Percentiles rank a stretch among this genome's conserved stretches.
phyloP scores from a whole-genome alignment of 805 yeast genomes.

The Brettanomyces custersianus region DNA sequence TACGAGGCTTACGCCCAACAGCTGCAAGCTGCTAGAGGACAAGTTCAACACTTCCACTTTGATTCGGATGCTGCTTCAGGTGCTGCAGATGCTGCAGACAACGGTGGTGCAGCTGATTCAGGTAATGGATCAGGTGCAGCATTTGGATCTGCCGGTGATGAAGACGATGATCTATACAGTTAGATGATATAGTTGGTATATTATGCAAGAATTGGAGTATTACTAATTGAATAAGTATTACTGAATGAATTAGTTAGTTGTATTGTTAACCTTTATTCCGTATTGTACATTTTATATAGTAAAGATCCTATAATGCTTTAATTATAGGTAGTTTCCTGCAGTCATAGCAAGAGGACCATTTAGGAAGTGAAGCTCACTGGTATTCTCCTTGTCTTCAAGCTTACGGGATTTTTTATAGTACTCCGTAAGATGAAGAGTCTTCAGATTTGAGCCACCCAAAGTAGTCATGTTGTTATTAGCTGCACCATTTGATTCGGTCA shows the following conservation, averaged over 20 bases:
- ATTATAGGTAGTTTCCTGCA: no score
- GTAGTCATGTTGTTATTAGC: background rate
- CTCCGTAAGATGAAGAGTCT: slow-evolving; percentile 1
- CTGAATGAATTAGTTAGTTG: background rate
- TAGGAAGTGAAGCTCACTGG: background rate
- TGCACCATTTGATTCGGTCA: background rate
- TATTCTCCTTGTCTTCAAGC: no score
- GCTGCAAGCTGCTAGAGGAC: slow-evolving; percentile 93
- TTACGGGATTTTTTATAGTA: background rate
- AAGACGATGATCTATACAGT: slow-evolving; percentile 37
- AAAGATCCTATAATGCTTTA: no score
- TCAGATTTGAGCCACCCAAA: background rate
- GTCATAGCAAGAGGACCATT: no score
- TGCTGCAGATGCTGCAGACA: slow-evolving; percentile 17
- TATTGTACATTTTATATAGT: no score
- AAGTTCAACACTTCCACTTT: slow-evolving; percentile 82
- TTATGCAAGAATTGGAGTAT: slow-evolving; percentile 5
- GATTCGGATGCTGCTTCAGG: slow-evolving; percentile 29
- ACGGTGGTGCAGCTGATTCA: slow-evolving; percentile 24
- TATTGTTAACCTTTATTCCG: background rate
- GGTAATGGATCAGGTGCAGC: slow-evolving; percentile 31
- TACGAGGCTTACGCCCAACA: slow-evolving; percentile 98
- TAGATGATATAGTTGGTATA: slow-evolving; percentile 11
- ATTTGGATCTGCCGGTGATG: slow-evolving; percentile 41
- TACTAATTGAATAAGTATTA: background rate